These are phyloP conservation scores for Talaromyces atroroseus DNA, from an alignment of 2,329 filamentous ascomycete genomes.

Conservation along the genomic window DNA sequence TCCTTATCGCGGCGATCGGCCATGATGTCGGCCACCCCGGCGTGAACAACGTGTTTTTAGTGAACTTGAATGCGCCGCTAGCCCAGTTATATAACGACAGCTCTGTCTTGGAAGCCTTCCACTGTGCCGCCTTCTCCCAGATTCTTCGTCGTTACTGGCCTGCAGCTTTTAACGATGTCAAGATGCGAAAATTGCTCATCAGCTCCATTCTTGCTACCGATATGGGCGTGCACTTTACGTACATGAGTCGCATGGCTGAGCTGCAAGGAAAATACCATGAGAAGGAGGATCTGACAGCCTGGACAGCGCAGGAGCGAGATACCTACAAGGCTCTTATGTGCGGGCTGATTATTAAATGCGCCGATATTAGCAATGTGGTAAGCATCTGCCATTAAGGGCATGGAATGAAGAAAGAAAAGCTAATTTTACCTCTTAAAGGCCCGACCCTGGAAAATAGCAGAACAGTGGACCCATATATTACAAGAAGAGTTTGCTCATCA, in stretches of 20 bases:
- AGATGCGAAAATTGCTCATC: conserved; percentile 86
- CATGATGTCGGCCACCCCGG: conserved; percentile 97
- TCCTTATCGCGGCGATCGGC: conserved; percentile 92
- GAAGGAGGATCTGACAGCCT: conserved; percentile 62
- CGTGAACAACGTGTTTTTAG: conserved; percentile 94
- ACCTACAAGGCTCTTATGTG: conserved; percentile 78
- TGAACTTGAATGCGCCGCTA: conserved; percentile 84
- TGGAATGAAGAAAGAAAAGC: neutral
- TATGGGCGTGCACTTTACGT: conserved; percentile 95
- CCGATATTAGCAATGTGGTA: conserved; percentile 97
- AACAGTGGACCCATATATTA: conserved; percentile 88
- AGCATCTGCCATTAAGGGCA: conserved; percentile 34
- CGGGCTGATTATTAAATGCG: conserved; percentile 91
- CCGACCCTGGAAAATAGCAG: conserved; percentile 72
- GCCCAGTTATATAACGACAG: conserved; percentile 96
- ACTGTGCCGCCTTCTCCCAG: conserved; percentile 94
- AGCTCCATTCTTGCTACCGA: conserved; percentile 96
- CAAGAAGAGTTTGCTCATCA: conserved; percentile 94
- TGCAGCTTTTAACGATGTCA: conserved; percentile 66
- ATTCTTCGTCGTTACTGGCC: conserved; percentile 93
- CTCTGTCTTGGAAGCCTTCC: conserved; percentile 93
- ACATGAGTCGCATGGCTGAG: conserved; percentile 82
- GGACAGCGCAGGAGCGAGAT: conserved; percentile 70
- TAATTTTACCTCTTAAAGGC: conserved; percentile 50
- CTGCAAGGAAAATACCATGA: conserved; percentile 71